Conservation (phyloP, 352 stramenopile species). For the Peronosclerospora sorghi region DNA sequence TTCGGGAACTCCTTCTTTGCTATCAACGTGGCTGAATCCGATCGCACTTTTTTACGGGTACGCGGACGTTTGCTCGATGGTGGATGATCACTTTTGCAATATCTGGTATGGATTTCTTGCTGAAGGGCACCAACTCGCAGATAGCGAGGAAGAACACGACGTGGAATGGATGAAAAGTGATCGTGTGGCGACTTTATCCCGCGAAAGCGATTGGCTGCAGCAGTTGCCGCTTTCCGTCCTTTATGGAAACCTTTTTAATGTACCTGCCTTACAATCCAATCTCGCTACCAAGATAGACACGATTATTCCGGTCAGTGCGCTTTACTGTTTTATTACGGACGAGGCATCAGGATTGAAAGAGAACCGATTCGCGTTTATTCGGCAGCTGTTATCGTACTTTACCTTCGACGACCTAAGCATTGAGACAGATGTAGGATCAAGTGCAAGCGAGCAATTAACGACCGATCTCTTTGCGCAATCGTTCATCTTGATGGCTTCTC, state of each 20-base stretch:
- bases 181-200: conserved; percentile 6
- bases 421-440: conserved; percentile 32
- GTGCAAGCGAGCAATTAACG: conserved; percentile 28
- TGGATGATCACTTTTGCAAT: conserved; percentile 57
- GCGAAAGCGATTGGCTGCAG: conserved; percentile 18
- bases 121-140: conserved; percentile 6
- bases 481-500: no score
- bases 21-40: conserved; percentile 33
- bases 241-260: conserved; percentile 13
- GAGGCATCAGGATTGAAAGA: background rate
- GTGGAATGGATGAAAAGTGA: conserved; percentile 3
- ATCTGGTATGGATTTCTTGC: conserved; percentile 38
- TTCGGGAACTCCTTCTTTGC: conserved; percentile 17
- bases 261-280: conserved; percentile 3
- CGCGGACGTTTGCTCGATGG: conserved; percentile 19
- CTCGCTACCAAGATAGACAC: conserved; percentile 35
- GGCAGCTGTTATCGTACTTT: conserved; percentile 21
- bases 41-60: conserved; percentile 48
- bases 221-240: conserved; percentile 28
- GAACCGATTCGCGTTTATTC: conserved; percentile 22
- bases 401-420: conserved; percentile 16
- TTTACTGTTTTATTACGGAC: conserved; percentile 27
- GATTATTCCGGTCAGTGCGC: conserved; percentile 33
- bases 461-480: no score
- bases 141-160: conserved; percentile 2